Conservation (phyloP, 2,329 filamentous ascomycete genomes). For the Aspergillus glaucus region DNA sequence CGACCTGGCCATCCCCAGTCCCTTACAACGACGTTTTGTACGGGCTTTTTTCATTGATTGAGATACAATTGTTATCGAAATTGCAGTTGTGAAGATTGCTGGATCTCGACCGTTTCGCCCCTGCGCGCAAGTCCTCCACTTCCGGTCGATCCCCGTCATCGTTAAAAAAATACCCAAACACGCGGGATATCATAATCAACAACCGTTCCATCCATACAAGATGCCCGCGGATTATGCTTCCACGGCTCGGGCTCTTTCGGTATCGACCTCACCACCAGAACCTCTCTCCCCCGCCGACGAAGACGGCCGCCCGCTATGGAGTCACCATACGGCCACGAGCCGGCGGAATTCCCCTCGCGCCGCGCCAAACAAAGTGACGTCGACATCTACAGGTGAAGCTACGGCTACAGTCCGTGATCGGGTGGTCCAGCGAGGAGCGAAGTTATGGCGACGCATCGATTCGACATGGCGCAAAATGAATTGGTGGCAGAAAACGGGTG, state of each 20-base stretch:
- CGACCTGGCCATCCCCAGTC: no score
- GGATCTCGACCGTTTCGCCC: no score
- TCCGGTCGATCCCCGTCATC: no score
- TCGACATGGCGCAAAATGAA: slow-evolving; percentile 36
- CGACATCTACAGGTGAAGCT: no score
- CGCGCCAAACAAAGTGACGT: slow-evolving; percentile 19
- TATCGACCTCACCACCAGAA: slow-evolving; percentile 42
- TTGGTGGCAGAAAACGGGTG: slow-evolving; percentile 55
- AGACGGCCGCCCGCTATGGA: slow-evolving; percentile 47
- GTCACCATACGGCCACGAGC: slow-evolving; percentile 35
- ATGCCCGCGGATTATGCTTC: slow-evolving; percentile 47
- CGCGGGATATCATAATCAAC: no score
- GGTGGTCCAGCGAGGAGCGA: slow-evolving; percentile 31
- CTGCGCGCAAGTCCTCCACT: no score
- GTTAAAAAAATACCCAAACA: no score
- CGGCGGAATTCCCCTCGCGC: slow-evolving; percentile 35
- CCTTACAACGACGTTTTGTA: no score
- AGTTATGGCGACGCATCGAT: slow-evolving; percentile 25
- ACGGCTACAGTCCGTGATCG: slow-evolving; percentile 28
- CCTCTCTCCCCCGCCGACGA: slow-evolving; percentile 42
- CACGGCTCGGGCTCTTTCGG: slow-evolving; percentile 48
- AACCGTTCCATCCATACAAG: slow-evolving; percentile 1
- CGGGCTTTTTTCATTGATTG: no score
- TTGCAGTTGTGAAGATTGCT: no score
- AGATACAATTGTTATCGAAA: no score